A percentile compares a stretch with the other conserved stretches of the same genome.
Evolutionary conservation across 176 grass and related monocot genomes (phyloP).

Genomic region (Aegilops bicornis): DNA sequence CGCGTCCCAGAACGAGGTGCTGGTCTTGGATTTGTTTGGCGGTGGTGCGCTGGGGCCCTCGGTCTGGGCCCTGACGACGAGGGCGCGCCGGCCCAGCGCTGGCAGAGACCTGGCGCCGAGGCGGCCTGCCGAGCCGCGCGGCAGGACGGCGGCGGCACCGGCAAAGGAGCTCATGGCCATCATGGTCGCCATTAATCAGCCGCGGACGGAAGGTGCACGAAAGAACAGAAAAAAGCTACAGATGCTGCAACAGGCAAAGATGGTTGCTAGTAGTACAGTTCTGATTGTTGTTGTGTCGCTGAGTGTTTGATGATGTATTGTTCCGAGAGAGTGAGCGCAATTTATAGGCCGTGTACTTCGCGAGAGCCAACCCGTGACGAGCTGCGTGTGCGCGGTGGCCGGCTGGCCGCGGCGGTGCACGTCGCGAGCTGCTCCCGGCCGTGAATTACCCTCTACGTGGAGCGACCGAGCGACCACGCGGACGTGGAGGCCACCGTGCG

Average conservation of each 20-base stretch:
- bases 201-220: neutral
- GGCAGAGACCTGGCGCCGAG: neutral
- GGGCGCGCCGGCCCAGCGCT: neutral
- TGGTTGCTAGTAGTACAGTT: neutral
- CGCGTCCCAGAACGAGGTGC: slow-evolving; percentile 37
- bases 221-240: neutral
- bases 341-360: neutral
- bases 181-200: neutral
- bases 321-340: neutral
- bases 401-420: neutral
- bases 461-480: neutral
- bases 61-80: neutral
- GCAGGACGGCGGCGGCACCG: neutral
- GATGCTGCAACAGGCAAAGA: neutral
- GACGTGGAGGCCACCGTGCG: neutral
- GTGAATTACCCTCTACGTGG: neutral
- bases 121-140: neutral
- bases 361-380: neutral
- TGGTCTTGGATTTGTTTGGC: neutral
- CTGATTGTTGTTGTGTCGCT: neutral
- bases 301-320: neutral
- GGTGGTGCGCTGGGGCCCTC: neutral
- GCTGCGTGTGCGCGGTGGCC: neutral
- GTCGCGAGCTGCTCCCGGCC: neutral
- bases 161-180: neutral